A percentile compares a stretch with the other conserved stretches of the same genome.
phyloP scores from a whole-genome alignment of 176 grass and related monocot genomes.

The Paspalum notatum region DNA sequence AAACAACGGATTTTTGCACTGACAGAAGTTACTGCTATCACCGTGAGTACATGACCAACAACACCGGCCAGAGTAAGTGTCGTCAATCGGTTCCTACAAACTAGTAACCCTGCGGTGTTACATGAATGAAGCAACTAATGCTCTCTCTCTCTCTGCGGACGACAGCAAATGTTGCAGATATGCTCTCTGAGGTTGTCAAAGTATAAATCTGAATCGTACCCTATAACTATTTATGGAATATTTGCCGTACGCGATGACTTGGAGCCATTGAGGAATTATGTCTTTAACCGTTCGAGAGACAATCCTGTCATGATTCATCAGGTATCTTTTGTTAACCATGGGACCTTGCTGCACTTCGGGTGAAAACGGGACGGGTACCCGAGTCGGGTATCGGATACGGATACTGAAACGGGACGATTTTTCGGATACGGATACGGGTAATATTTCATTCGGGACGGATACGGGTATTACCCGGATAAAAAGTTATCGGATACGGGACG shows the following conservation, averaged over 20 bases:
- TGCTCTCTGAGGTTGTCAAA: slow-evolving; percentile 3
- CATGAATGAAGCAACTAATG: background rate
- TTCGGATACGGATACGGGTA: no score
- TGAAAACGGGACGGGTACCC: no score
- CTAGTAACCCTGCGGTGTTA: background rate
- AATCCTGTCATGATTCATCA: slow-evolving; percentile 26
- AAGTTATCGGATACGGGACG: no score
- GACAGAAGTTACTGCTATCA: background rate
- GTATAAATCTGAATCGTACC: background rate
- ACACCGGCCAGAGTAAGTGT: background rate
- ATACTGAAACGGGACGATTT: no score
- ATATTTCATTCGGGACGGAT: no score
- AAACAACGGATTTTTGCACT: background rate
- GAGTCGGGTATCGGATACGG: no score
- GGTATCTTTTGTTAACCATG: slow-evolving; percentile 10
- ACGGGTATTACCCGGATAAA: no score
- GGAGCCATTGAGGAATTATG: slow-evolving; percentile 21
- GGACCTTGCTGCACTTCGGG: no score
- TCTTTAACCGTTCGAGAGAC: slow-evolving; percentile 13
- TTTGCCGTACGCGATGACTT: slow-evolving; percentile 19
- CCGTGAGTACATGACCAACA: background rate
- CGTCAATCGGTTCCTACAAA: background rate
- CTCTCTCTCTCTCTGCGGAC: background rate
- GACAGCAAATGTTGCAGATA: background rate
- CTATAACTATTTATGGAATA: slow-evolving; percentile 19